Evolutionary conservation across 371 early-diverging fungal species (phyloP).

Genomic region (Rhizopus stolonifer): DNA sequence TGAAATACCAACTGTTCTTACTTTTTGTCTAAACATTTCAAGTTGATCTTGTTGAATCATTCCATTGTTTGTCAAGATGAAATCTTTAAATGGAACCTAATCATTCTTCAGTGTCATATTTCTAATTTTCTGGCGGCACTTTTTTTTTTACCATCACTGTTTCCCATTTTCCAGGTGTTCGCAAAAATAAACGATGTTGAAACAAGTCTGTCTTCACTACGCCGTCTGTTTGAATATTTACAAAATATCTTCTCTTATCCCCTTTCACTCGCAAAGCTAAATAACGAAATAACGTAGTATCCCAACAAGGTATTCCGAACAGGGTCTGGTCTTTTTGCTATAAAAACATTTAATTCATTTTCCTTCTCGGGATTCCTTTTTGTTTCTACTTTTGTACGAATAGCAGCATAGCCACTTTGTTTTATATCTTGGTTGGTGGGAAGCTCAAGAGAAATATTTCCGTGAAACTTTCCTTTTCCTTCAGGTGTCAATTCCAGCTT

Average conservation of each 20-base stretch:
- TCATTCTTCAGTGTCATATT: too few species aligned
- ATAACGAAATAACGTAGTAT: slow-evolving; percentile 83
- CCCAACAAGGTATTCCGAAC: slow-evolving; percentile 82
- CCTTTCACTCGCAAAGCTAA: slow-evolving; percentile 79
- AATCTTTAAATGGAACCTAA: slow-evolving; percentile 89
- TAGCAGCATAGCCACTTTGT: slow-evolving; percentile 89
- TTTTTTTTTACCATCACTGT: slow-evolving; percentile 68
- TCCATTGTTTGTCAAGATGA: slow-evolving; percentile 88
- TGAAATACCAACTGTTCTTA: slow-evolving; percentile 89
- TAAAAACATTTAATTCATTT: not conserved
- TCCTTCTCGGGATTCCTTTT: not conserved
- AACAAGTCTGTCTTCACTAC: slow-evolving; percentile 81
- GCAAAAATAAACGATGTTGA: slow-evolving; percentile 88
- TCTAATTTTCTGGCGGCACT: too few species aligned
- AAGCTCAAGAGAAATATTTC: slow-evolving; percentile 74
- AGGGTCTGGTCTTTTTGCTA: slow-evolving; percentile 38
- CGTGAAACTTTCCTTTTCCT: slow-evolving; percentile 72
- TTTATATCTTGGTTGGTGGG: slow-evolving; percentile 73
- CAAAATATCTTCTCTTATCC: slow-evolving; percentile 81
- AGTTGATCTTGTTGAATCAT: slow-evolving; percentile 83
- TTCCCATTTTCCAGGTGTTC: slow-evolving; percentile 90
- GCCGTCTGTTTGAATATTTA: slow-evolving; percentile 87
- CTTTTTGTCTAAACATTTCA: slow-evolving; percentile 77
- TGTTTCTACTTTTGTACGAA: slow-evolving; percentile 67
- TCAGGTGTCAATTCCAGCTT: slow-evolving; percentile 58